Conservation (phyloP, 2,329 filamentous ascomycete genomes). For the Triangularia setosa region DNA sequence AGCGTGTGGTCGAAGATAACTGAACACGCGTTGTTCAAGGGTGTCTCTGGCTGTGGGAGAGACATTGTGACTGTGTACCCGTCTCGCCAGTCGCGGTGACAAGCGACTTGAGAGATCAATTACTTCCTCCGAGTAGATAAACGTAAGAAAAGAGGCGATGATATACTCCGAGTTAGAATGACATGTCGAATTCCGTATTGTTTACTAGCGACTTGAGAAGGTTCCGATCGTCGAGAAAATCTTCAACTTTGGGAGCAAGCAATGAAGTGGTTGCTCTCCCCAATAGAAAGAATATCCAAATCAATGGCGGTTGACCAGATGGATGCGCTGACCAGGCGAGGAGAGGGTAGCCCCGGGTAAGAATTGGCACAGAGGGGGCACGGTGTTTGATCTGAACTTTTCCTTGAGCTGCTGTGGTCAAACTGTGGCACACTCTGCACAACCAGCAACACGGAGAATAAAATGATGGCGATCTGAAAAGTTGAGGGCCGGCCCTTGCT, state of each 20-base stretch:
- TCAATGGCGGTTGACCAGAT: too few species aligned
- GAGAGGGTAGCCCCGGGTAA: neutral
- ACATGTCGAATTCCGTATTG: conserved; percentile 20
- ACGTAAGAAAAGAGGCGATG: conserved; percentile 10
- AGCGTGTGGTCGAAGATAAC: conserved; percentile 76
- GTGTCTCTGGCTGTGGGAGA: conserved; percentile 64
- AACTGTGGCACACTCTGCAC: neutral
- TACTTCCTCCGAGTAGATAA: conserved; percentile 6
- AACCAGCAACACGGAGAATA: conserved; percentile 4
- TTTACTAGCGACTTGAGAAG: neutral
- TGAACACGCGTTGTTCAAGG: conserved; percentile 75
- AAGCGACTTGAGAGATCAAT: conserved; percentile 5
- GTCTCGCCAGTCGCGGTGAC: neutral
- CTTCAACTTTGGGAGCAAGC: neutral
- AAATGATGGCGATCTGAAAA: conserved; percentile 22
- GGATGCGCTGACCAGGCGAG: too few species aligned
- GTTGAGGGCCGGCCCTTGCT: conserved; percentile 34
- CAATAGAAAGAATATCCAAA: neutral
- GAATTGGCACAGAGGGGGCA: conserved; percentile 6
- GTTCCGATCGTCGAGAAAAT: neutral
- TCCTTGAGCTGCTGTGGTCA: conserved; percentile 1
- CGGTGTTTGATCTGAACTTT: conserved; percentile 7
- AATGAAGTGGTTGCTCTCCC: neutral
- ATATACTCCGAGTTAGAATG: conserved; percentile 15
- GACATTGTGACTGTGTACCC: conserved; percentile 51